Conservation (phyloP, 768 basidiomycete species). For the Termitomyces heimii region DNA sequence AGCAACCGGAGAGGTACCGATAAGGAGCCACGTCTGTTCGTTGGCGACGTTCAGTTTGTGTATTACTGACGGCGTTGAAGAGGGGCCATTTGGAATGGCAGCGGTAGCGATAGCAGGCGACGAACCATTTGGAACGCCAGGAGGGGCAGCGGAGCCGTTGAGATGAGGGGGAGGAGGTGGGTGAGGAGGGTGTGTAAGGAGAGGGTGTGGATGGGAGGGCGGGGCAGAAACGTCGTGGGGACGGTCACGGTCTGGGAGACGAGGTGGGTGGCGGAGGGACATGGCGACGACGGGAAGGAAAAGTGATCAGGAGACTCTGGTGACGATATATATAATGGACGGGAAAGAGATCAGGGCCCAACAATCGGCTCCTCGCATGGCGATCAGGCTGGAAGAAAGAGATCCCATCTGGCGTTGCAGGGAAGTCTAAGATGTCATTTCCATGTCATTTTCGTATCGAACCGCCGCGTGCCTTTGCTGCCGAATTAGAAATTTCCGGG, state of each 20-base stretch:
- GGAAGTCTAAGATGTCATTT: conserved; percentile 39
- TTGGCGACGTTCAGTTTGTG: conserved; percentile 82
- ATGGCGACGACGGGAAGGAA: conserved; percentile 40
- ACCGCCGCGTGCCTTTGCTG: conserved; percentile 51
- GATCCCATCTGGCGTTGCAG: conserved; percentile 34
- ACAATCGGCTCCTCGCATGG: conserved; percentile 51
- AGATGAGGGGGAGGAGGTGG: conserved; percentile 38
- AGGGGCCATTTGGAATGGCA: conserved; percentile 25
- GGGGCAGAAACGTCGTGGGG: conserved; percentile 52
- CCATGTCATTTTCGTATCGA: conserved; percentile 16
- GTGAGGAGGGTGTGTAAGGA: conserved; percentile 33
- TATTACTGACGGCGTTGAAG: conserved; percentile 39
- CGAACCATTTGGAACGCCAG: conserved; percentile 36
- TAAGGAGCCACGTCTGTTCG: conserved; percentile 93
- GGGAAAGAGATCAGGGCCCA: conserved; percentile 36
- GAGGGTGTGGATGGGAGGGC: conserved; percentile 24
- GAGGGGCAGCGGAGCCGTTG: conserved; percentile 46
- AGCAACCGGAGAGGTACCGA: conserved; percentile 45
- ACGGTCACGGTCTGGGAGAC: conserved; percentile 40
- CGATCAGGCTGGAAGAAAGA: conserved; percentile 46
- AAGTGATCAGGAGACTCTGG: conserved; percentile 36
- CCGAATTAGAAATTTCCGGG: conserved; percentile 35
- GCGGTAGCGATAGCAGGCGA: conserved; percentile 41
- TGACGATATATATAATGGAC: conserved; percentile 54
- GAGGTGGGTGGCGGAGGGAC: conserved; percentile 54